Base-by-base conservation (phyloP, 495 filamentous ascomycete genomes). In the Aspergillus campestris region DNA sequence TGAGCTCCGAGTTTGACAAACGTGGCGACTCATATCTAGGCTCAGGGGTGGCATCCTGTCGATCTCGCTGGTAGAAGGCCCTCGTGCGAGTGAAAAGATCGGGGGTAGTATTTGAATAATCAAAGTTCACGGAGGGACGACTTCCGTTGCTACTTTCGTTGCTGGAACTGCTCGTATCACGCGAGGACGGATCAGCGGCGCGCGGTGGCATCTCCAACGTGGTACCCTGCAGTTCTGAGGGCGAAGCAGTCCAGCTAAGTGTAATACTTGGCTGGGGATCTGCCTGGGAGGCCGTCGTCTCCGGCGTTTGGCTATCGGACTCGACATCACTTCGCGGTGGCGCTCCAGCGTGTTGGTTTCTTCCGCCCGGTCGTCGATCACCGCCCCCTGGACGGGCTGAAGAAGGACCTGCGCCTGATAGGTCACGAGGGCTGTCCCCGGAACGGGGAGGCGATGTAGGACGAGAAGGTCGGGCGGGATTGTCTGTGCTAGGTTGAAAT, bases 301-400 rank as follows among this genome's bases (percentile, higher is more conserved):
- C 61, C 30, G 53, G 45, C 31, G 50, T 38, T 13, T 50, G 52
- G 48, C 44, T 57, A 10, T 41, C 40, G 34, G 56, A 36, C 31
- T 57, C 56, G 34, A 42, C 36, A 47, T 54, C 55, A 35, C 40
- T 59, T 30, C 72, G 71, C 5, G 73, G 66, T 28, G 71, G 58
- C 34, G 75, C 59, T 14, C 72, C 57, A n/a, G 74, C 72, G 34
- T 56, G 61, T 35, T 62, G 69, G 11, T 70, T 72, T 44, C 69
- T 60, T n/a, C 64, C 58, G 34, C 63, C 62, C 42, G 56, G 66
- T 10, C 56, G 51, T 9, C 65, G 62, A 18, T 67, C 59, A 28
- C 41, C 37, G 39, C 51, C 11, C 31, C 50, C 51, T 13, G 44
- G 44, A 30, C 55, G 67, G 33, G 46, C 50, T 34, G 54, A 34